Percentiles rank a stretch among this genome's conserved stretches.
These are phyloP conservation scores for Globisporangium takayamanum DNA, from an alignment of 352 stramenopile genomes.

Conservation along the genomic window DNA sequence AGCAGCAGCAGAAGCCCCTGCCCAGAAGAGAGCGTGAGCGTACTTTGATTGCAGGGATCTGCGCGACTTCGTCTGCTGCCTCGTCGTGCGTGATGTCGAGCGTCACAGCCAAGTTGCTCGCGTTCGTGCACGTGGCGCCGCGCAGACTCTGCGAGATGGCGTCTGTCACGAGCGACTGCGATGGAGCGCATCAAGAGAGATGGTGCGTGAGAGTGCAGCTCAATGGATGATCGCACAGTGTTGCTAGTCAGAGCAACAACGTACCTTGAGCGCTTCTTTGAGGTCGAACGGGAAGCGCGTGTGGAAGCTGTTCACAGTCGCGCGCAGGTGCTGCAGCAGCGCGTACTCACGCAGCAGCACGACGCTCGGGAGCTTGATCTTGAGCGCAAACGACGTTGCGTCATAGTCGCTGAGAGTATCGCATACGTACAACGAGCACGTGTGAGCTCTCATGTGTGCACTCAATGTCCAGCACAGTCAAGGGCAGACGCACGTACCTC, in stretches of 20 bases:
- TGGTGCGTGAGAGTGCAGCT: neutral
- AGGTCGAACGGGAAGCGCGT: slow-evolving; percentile 42
- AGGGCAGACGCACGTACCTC: slow-evolving; percentile 11
- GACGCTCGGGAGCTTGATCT: slow-evolving; percentile 75
- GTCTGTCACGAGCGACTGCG: slow-evolving; percentile 37
- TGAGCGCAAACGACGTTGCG: slow-evolving; percentile 63
- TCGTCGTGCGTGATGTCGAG: slow-evolving; percentile 64
- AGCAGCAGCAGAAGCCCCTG: neutral
- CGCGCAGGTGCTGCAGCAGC: slow-evolving; percentile 52
- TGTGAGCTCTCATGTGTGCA: neutral
- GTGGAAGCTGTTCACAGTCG: slow-evolving; percentile 25
- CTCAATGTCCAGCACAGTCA: no score
- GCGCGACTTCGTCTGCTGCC: slow-evolving; percentile 63
- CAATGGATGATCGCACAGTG: neutral
- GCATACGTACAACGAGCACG: neutral
- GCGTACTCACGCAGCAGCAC: slow-evolving; percentile 75
- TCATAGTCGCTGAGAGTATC: slow-evolving; percentile 38
- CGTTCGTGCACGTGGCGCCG: slow-evolving; percentile 41
- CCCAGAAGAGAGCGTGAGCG: neutral
- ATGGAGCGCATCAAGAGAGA: neutral
- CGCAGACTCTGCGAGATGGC: slow-evolving; percentile 40
- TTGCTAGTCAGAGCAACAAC: neutral
- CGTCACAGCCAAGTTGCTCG: slow-evolving; percentile 60
- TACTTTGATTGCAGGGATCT: slow-evolving; percentile 73
- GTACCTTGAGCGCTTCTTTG: slow-evolving; percentile 79